Conservation (phyloP, 2,329 filamentous ascomycete species). For the Endothia cerciana region DNA sequence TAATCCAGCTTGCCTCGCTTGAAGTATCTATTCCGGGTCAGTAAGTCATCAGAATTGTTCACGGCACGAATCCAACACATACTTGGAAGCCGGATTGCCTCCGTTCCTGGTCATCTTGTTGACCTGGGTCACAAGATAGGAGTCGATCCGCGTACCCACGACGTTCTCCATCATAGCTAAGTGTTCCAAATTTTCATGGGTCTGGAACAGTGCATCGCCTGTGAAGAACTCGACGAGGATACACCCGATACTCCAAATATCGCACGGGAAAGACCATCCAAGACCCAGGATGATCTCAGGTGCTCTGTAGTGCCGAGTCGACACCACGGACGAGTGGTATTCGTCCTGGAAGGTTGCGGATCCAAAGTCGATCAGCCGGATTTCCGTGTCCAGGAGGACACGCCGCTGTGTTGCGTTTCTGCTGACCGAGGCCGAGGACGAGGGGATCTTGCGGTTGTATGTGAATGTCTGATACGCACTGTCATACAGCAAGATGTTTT, state of each 20-base stretch:
- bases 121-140: slow-evolving; percentile 59
- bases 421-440: slow-evolving; percentile 62
- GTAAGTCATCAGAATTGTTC: slow-evolving; percentile 15
- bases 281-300: slow-evolving; percentile 73
- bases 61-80: slow-evolving; percentile 33
- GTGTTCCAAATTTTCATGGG: slow-evolving; percentile 73
- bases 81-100: slow-evolving; percentile 69
- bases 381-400: slow-evolving; percentile 70
- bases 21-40: slow-evolving; percentile 60
- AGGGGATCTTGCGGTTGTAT: slow-evolving; percentile 71
- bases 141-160: slow-evolving; percentile 62
- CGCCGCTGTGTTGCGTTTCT: slow-evolving; percentile 66
- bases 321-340: slow-evolving; percentile 73
- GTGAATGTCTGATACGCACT: slow-evolving; percentile 71
- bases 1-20: slow-evolving; percentile 69
- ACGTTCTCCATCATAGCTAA: slow-evolving; percentile 78
- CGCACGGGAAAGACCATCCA: slow-evolving; percentile 73
- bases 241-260: slow-evolving; percentile 76
- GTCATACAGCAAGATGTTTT: slow-evolving; percentile 71
- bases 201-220: slow-evolving; percentile 72
- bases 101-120: slow-evolving; percentile 61
- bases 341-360: slow-evolving; percentile 75
- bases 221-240: slow-evolving; percentile 75
- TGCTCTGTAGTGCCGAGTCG: slow-evolving; percentile 70
- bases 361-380: slow-evolving; percentile 72